Evolutionary conservation across 2,329 filamentous ascomycete genomes (phyloP).

Genomic region (Ophiosphaerella narmari): DNA sequence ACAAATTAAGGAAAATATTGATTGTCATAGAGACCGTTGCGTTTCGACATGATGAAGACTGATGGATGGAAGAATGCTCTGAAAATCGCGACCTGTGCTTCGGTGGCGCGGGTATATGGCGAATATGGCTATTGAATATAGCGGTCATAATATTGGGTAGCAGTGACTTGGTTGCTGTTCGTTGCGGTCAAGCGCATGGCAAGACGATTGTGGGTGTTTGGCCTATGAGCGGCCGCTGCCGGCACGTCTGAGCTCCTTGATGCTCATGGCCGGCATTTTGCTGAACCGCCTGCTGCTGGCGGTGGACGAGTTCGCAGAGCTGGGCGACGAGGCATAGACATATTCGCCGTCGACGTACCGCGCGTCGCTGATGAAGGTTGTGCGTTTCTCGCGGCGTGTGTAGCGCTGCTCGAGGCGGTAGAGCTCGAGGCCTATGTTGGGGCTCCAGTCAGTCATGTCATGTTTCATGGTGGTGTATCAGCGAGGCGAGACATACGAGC

Average conservation of each 20-base stretch:
- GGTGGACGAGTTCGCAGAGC: constrained; percentile 34
- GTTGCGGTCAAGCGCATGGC: not conserved
- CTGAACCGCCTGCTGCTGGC: constrained; percentile 38
- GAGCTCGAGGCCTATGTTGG: constrained; percentile 72
- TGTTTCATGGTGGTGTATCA: not conserved
- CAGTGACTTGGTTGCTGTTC: not conserved
- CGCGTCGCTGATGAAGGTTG: constrained; percentile 85
- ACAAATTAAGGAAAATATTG: too few relatives aligned
- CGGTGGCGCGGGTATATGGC: too few relatives aligned
- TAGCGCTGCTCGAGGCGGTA: constrained; percentile 96
- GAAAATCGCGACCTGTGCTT: too few relatives aligned
- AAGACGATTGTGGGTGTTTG: not conserved
- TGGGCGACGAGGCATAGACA: constrained; percentile 63
- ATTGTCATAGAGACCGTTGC: too few relatives aligned
- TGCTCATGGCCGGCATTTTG: constrained; percentile 40
- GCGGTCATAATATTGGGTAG: too few relatives aligned
- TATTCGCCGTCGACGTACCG: constrained; percentile 96
- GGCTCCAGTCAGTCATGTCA: constrained; percentile 5
- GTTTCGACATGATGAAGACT: too few relatives aligned
- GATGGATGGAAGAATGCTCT: too few relatives aligned
- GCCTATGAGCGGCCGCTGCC: constrained; percentile 5
- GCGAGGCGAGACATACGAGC: constrained; percentile 36
- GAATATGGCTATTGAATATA: too few relatives aligned
- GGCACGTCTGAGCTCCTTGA: constrained; percentile 37
- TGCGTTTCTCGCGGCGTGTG: constrained; percentile 86